Percentiles rank a stretch among this genome's conserved stretches.
Conservation (phyloP, 2,329 filamentous ascomycete species). For the Stagonosporopsis rhizophila region DNA sequence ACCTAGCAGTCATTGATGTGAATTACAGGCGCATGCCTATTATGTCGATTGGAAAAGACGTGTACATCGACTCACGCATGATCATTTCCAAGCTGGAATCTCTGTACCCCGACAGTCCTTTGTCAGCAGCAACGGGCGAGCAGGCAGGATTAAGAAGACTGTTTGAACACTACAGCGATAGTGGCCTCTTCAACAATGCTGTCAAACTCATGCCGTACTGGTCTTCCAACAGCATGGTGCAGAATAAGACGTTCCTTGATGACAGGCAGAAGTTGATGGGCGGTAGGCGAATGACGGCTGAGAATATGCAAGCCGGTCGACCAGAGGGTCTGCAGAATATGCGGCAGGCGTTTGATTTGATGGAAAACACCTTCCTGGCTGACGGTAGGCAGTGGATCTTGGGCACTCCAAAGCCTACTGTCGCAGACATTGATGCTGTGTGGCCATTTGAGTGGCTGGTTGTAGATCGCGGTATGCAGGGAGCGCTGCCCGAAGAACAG, state of each 20-base stretch:
- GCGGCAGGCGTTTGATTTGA: slow-evolving; percentile 60
- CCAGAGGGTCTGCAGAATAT: slow-evolving; percentile 66
- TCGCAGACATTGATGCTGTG: slow-evolving; percentile 73
- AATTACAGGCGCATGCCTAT: slow-evolving; percentile 50
- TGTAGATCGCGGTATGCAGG: slow-evolving; percentile 52
- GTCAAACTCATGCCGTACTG: slow-evolving; percentile 64
- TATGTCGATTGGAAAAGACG: slow-evolving; percentile 40
- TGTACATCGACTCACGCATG: slow-evolving; percentile 43
- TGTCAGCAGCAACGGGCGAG: slow-evolving; percentile 33
- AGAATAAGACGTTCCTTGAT: slow-evolving; percentile 65
- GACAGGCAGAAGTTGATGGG: slow-evolving; percentile 60
- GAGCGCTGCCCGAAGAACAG: slow-evolving; percentile 60
- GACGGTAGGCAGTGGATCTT: slow-evolving; percentile 73
- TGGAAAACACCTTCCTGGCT: slow-evolving; percentile 68
- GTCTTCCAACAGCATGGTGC: slow-evolving; percentile 60
- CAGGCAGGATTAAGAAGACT: slow-evolving; percentile 61
- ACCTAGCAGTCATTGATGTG: slow-evolving; percentile 41
- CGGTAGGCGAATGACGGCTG: slow-evolving; percentile 52
- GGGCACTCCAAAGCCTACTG: slow-evolving; percentile 57
- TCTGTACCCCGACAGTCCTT: slow-evolving; percentile 24
- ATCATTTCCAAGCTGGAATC: slow-evolving; percentile 43
- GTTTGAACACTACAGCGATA: slow-evolving; percentile 64
- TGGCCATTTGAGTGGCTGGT: slow-evolving; percentile 73
- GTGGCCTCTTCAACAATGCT: slow-evolving; percentile 62
- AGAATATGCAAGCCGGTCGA: slow-evolving; percentile 52